Base-by-base conservation (phyloP, 441 rosid genomes). In the Manihot esculenta region DNA sequence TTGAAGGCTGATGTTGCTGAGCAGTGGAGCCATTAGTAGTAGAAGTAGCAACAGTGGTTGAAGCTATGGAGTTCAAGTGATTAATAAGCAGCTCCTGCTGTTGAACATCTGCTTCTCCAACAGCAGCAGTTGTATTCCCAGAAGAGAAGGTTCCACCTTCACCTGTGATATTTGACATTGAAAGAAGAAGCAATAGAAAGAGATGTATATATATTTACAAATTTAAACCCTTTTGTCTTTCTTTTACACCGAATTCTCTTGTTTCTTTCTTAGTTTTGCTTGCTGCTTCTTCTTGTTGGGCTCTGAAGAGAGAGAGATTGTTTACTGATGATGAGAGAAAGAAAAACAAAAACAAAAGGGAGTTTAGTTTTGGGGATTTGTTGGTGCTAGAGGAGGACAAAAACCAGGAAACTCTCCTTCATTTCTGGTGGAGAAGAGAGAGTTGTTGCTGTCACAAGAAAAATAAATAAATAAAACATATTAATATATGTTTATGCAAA, bases 141-240 rank as follows among this genome's bases (percentile, higher is more conserved):
- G 85, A 77, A 57, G 82, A 80, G 74, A 80, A 82, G 72, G 87
- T 84, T 70, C 76, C 74, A 59, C 68, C 83, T 62, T 73, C 82
- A 63, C 78, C 84, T 58, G 76, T 79, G 74, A 79, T 78, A 69
- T 72, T 82, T 79, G 91, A 83, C 89, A 87, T 86, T 68, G 76
- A 50, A 72, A 62, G 61, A 18, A 68, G 21, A 64, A 60, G n/a
- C n/a, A 41, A 65, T 24, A 30, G 15, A 13, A 27, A 27, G 48
- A 53, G 24, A 49, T 51, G 58, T 35, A 35, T 35, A 35, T 35
- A 20, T 1, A 38, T 1, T 2, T 30, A 38, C 27, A 21, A 53
- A 47, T 2, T 4, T 0, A 2, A 17, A 15, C 23, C 21, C 20
- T 21, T 5, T 24, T 50, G n/a, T 35, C 9, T 58, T 45, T 64